Evolutionary conservation across 768 basidiomycete genomes (phyloP), one percentile per base, ranked within the genome.

Genomic region (Phanerochaete carnosa): DNA sequence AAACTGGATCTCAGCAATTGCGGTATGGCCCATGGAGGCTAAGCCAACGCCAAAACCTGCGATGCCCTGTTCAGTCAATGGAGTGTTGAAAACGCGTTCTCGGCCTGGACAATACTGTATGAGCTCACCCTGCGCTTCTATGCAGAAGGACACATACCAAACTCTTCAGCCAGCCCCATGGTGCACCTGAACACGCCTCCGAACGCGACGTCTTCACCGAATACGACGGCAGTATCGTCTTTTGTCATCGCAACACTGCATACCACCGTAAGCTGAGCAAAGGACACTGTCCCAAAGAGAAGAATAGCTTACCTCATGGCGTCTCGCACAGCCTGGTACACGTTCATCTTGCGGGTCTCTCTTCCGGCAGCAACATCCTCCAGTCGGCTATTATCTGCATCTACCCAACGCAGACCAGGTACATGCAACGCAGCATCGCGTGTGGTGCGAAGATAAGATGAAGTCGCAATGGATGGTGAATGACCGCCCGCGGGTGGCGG

Each of bases 121-220:
- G 28, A 66, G 19, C 26, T 60, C 45, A 35, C 22, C 3, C 7
- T 11, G 11, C 30, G 25, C 19, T 28, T 12, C 23, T 22, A 43
- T 30, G 19, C 49, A 25, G 55, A 28, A 55, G 11, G 51, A 19
- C 2, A 73, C 85, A 35, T 67, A 90, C 94, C 94, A 70, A 95
- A 95, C 73, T 96, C 94, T 72, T 95, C 94, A 45, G 92, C 88
- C 49, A 96, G 83, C 28, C 95, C 95, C 89, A 94, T 92, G 0
- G 92, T 94, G 66, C 94, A 96, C 60, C 95, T 82, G 68, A 98
- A 98, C 15, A 98, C 95, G 2, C 95, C 95, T 12, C 95, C 95
- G 65, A 96, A 97, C 0, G 89, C 90, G 50, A 98, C 93, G 64
- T 94, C 92, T 69, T 91, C 88, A 7, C 95, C 95, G 67, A 97